phyloP scores from a whole-genome alignment of 441 rosid genomes.

The Cnidoscolus chayamansa region DNA sequence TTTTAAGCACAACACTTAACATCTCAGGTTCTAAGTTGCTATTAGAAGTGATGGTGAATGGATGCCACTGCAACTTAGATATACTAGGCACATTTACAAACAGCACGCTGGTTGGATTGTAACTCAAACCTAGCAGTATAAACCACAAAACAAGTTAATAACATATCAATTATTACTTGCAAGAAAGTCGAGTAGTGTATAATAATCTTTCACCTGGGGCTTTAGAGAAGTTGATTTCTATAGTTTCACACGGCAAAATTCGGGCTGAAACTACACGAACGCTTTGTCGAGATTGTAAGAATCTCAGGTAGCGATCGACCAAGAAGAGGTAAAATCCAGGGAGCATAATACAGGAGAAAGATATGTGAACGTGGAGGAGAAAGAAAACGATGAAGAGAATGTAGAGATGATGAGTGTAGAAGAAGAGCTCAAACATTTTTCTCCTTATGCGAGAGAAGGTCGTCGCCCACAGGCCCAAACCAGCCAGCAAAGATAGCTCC shows the following conservation, averaged over 20 bases:
- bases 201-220: constrained; percentile 23
- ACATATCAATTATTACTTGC: background rate
- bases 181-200: background rate
- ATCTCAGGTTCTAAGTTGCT: constrained; percentile 43
- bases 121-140: constrained; percentile 34
- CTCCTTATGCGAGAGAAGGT: constrained; percentile 36
- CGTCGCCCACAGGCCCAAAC: constrained; percentile 49
- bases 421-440: constrained; percentile 59
- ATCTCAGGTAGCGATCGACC: constrained; percentile 51
- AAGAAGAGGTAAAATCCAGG: constrained; percentile 63
- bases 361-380: constrained; percentile 46
- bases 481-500: constrained; percentile 40
- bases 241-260: constrained; percentile 40
- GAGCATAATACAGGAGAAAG: constrained; percentile 44
- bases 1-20: constrained; percentile 45
- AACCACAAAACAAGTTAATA: background rate
- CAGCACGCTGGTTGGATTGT: constrained; percentile 46
- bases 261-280: constrained; percentile 43
- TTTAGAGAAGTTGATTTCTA: constrained; percentile 59
- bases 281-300: constrained; percentile 46
- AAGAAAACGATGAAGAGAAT: constrained; percentile 43
- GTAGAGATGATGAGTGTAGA: constrained; percentile 58
- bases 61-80: constrained; percentile 68
- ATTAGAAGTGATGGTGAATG: constrained; percentile 52
- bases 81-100: constrained; percentile 48